Percentiles rank a stretch among this genome's conserved stretches.
phyloP scores from a whole-genome alignment of 73 alveolate genomes.

The Tetrahymena elliotti region DNA sequence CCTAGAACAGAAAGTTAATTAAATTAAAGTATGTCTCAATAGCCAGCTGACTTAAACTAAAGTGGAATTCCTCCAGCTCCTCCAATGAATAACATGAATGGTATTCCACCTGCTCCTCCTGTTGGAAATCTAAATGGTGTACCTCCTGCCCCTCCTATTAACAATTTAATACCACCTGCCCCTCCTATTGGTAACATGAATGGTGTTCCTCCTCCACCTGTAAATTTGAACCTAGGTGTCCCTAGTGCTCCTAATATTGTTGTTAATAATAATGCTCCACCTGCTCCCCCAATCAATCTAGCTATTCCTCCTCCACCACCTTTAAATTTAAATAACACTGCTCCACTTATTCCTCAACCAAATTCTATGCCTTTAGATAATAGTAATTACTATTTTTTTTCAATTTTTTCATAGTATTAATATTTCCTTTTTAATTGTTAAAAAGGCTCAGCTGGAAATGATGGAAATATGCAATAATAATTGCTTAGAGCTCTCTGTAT shows the following conservation, averaged over 20 bases:
- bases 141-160: background rate
- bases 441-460: background rate
- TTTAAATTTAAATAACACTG: background rate
- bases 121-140: background rate
- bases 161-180: background rate
- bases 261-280: background rate
- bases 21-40: background rate
- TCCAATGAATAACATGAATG: background rate
- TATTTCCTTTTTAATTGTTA: too few relatives aligned
- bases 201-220: background rate
- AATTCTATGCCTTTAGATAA: background rate
- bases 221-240: background rate
- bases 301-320: background rate
- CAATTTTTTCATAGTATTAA: too few relatives aligned
- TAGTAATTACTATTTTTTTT: background rate
- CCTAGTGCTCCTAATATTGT: background rate
- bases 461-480: background rate
- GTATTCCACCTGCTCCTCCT: background rate
- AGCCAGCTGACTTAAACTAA: background rate
- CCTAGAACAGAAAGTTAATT: background rate
- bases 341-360: background rate
- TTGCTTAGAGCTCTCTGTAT: background rate
- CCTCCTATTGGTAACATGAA: background rate
- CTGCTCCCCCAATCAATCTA: background rate
- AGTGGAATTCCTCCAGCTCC: background rate